Percentiles rank a stretch among this genome's conserved stretches.
phyloP scores from a whole-genome alignment of 192 early-diverging fungal species.

The Backusella mclennaniae region DNA sequence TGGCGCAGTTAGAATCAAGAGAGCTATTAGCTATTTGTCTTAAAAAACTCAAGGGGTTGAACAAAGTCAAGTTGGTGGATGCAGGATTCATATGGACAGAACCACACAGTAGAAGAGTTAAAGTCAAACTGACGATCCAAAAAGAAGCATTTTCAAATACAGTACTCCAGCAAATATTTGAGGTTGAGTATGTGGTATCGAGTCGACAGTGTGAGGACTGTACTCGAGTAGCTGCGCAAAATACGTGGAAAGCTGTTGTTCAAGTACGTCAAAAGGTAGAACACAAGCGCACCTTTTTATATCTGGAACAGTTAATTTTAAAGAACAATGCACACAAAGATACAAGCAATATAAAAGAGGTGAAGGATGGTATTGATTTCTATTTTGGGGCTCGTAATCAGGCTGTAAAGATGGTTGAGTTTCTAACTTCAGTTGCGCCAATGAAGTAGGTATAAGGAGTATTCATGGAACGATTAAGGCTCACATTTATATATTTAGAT shows the following conservation, averaged over 20 bases:
- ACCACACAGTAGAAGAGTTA: slow-evolving; percentile 81
- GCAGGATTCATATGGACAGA: slow-evolving; percentile 99
- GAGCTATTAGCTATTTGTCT: slow-evolving; percentile 92
- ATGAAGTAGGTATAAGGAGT: slow-evolving; percentile 43
- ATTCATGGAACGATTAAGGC: neutral
- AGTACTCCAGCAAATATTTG: slow-evolving; percentile 94
- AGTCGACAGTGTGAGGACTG: slow-evolving; percentile 96
- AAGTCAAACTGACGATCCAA: slow-evolving; percentile 98
- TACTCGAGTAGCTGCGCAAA: slow-evolving; percentile 91
- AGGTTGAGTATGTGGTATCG: slow-evolving; percentile 91
- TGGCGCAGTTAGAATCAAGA: slow-evolving; percentile 81
- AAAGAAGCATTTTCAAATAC: slow-evolving; percentile 96
- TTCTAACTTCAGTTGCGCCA: slow-evolving; percentile 84
- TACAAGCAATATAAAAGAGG: slow-evolving; percentile 97
- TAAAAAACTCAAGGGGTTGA: slow-evolving; percentile 88
- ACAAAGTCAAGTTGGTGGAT: slow-evolving; percentile 93
- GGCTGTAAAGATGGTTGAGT: slow-evolving; percentile 96
- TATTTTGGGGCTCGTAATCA: slow-evolving; percentile 88
- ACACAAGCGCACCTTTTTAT: slow-evolving; percentile 98
- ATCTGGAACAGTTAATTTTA: slow-evolving; percentile 96
- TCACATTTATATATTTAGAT: slow-evolving; percentile 36
- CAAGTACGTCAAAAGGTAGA: slow-evolving; percentile 98
- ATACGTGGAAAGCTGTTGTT: slow-evolving; percentile 96
- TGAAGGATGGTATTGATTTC: slow-evolving; percentile 96
- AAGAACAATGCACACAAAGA: slow-evolving; percentile 97